Evolutionary conservation across 2,329 filamentous ascomycete genomes (phyloP).

Genomic region (Aureobasidium sp.): DNA sequence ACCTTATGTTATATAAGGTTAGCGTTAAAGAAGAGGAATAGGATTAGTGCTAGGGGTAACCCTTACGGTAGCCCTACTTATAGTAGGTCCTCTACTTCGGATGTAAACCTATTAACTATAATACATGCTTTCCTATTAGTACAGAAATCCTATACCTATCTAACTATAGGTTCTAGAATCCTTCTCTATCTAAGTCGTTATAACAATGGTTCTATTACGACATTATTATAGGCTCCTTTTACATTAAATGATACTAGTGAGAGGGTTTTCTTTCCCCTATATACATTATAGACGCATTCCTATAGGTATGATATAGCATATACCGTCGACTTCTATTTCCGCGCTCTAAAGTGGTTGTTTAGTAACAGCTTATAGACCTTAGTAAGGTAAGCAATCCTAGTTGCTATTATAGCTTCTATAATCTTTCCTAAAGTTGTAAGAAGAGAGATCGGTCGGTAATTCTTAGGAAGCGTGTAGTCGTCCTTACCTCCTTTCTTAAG

Average conservation of each 20-base stretch:
- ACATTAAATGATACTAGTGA: slow-evolving; percentile 34
- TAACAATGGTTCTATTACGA: slow-evolving; percentile 23
- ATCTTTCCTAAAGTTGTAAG: no score
- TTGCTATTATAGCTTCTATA: slow-evolving; percentile 26
- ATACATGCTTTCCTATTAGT: slow-evolving; percentile 18
- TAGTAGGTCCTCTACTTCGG: not conserved
- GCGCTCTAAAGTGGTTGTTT: not conserved
- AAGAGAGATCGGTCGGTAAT: no score
- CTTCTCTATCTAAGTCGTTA: slow-evolving; percentile 20
- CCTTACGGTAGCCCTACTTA: slow-evolving; percentile 7
- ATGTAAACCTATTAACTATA: slow-evolving; percentile 15
- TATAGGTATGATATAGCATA: not conserved
- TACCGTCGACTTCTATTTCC: not conserved
- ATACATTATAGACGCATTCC: not conserved
- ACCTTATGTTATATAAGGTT: slow-evolving; percentile 24
- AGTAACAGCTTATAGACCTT: slow-evolving; percentile 18
- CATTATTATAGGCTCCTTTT: slow-evolving; percentile 35
- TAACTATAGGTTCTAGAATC: slow-evolving; percentile 18
- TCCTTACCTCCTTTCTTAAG: no score
- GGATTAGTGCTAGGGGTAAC: slow-evolving; percentile 6
- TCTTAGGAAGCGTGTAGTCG: no score
- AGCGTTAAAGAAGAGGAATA: slow-evolving; percentile 28
- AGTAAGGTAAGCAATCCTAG: slow-evolving; percentile 25
- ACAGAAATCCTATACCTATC: slow-evolving; percentile 26
- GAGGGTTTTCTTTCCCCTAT: slow-evolving; percentile 27